Evolutionary conservation across 2,329 filamentous ascomycete genomes (phyloP).

Genomic region (Helicocarpus griseus): DNA sequence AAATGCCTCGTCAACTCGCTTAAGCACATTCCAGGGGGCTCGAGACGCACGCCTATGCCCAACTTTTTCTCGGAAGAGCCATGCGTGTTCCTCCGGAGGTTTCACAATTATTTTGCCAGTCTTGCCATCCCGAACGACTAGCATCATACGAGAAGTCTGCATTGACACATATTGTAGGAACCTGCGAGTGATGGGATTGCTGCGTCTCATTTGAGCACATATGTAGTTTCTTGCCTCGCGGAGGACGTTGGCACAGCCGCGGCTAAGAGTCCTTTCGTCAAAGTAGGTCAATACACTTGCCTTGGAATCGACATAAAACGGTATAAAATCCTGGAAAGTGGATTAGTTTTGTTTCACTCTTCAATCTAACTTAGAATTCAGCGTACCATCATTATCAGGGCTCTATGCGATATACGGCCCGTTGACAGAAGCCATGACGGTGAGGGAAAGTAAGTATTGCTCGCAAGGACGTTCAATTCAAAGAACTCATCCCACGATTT

Average conservation of each 20-base stretch:
- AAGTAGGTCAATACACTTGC: conserved; percentile 25
- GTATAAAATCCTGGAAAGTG: conserved; percentile 24
- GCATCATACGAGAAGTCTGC: conserved; percentile 26
- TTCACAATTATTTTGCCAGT: conserved; percentile 27
- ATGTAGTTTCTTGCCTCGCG: conserved; percentile 33
- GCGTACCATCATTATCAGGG: conserved; percentile 32
- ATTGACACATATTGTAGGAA: conserved; percentile 36
- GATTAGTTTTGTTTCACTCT: conserved; percentile 11
- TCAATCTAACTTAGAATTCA: background rate
- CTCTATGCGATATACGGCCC: conserved; percentile 28
- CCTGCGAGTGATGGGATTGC: conserved; percentile 32
- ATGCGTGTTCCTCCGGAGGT: conserved; percentile 30
- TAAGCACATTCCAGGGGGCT: conserved; percentile 29
- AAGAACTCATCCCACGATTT: conserved; percentile 44
- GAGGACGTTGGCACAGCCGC: conserved; percentile 19
- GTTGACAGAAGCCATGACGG: conserved; percentile 30
- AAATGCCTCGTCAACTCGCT: conserved; percentile 27
- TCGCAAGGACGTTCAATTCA: conserved; percentile 37
- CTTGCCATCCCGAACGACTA: conserved; percentile 34
- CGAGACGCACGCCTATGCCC: conserved; percentile 31
- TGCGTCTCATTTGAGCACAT: conserved; percentile 34
- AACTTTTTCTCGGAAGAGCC: conserved; percentile 30
- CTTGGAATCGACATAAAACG: conserved; percentile 24
- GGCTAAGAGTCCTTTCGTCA: conserved; percentile 7
- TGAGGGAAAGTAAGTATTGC: conserved; percentile 40